Percentiles rank a stretch among this genome's conserved stretches.
phyloP scores from a whole-genome alignment of 2,329 filamentous ascomycete species.

The Teratosphaeria viscida region DNA sequence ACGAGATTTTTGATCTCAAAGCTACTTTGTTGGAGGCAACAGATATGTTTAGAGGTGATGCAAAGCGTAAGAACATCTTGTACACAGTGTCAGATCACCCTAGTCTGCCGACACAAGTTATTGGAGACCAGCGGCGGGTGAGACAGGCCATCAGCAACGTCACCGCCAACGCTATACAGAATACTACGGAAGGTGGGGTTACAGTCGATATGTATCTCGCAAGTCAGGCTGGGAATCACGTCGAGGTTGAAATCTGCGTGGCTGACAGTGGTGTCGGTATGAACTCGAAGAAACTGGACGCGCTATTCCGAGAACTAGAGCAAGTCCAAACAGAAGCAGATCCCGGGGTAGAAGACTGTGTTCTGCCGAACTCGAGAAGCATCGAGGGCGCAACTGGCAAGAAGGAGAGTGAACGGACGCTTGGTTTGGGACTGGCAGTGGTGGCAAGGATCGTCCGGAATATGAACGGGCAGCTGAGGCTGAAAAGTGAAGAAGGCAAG shows the following conservation, averaged over 20 bases:
- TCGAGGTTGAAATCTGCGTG: constrained; percentile 62
- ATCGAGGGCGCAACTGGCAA: background rate
- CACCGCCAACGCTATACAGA: constrained; percentile 72
- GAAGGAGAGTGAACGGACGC: constrained; percentile 32
- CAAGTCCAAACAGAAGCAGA: constrained; percentile 47
- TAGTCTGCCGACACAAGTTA: constrained; percentile 58
- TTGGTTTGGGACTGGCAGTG: constrained; percentile 76
- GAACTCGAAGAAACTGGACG: constrained; percentile 45
- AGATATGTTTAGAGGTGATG: constrained; percentile 62
- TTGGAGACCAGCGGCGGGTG: constrained; percentile 71
- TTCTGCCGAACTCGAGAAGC: background rate
- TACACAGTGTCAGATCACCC: constrained; percentile 60
- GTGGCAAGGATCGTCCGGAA: constrained; percentile 81
- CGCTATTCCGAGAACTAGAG: constrained; percentile 51
- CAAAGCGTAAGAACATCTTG: constrained; percentile 60
- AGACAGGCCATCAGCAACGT: constrained; percentile 75
- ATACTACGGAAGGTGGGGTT: constrained; percentile 59
- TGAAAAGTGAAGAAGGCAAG: constrained; percentile 74
- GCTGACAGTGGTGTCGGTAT: constrained; percentile 65
- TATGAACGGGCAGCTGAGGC: constrained; percentile 76
- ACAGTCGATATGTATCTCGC: constrained; percentile 59
- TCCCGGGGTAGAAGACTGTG: background rate
- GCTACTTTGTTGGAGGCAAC: constrained; percentile 67
- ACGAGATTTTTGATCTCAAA: constrained; percentile 66
- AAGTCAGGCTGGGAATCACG: constrained; percentile 42